Percentiles rank a stretch among this genome's conserved stretches.
Evolutionary conservation across 805 yeast genomes (phyloP).

Genomic region (Yarrowia bubula): DNA sequence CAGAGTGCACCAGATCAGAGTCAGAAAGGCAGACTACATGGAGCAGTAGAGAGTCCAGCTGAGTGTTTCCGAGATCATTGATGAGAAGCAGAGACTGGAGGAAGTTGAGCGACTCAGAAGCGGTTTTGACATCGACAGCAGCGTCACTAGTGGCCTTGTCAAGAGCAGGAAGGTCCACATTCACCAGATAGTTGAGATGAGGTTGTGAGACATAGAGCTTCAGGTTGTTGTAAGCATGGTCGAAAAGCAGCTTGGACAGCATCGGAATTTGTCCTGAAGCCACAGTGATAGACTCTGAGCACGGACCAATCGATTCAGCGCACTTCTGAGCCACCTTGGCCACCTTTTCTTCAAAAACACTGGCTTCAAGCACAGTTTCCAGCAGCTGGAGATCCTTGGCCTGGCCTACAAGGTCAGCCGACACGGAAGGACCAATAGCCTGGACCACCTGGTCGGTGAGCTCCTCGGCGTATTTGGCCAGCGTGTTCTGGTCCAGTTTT

Average conservation of each 20-base stretch:
- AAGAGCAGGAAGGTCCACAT: background rate
- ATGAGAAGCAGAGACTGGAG: background rate
- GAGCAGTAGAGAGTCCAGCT: constrained; percentile 9
- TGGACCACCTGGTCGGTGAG: background rate
- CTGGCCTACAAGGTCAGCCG: background rate
- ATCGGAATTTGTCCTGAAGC: background rate
- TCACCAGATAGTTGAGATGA: constrained; percentile 13
- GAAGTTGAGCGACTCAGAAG: background rate
- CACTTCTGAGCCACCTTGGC: constrained; percentile 6
- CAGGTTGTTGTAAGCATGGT: background rate
- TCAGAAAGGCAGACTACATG: background rate
- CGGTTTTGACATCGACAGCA: background rate
- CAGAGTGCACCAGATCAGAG: constrained; percentile 3
- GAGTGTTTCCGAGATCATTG: background rate
- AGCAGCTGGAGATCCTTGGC: constrained; percentile 6
- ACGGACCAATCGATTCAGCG: background rate
- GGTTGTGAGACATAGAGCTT: background rate
- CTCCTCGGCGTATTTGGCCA: constrained; percentile 10
- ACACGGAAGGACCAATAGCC: background rate
- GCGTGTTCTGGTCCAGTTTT: constrained; percentile 10
- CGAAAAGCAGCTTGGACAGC: background rate
- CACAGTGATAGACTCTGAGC: background rate
- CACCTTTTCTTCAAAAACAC: background rate
- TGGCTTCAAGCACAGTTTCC: background rate
- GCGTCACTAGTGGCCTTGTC: background rate